Percentiles rank a stretch among this genome's conserved stretches.
Conservation (phyloP, 2,329 filamentous ascomycete genomes). For the Bipolaris bicolor region DNA sequence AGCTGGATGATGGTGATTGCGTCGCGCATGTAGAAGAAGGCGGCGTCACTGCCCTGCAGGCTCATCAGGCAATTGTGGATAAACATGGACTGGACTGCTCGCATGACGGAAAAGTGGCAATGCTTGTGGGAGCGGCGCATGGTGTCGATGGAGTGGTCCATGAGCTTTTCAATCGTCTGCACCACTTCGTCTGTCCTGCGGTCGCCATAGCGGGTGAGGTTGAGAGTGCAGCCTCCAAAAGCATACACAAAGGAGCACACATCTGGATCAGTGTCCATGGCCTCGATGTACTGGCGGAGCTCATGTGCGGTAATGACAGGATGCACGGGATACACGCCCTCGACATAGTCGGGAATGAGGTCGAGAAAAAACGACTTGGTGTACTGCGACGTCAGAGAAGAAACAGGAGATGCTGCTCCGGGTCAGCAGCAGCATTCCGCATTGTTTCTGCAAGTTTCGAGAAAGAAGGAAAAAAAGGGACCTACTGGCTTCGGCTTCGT, state of each 20-base stretch:
- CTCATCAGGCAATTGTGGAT: constrained; percentile 61
- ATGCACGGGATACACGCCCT: constrained; percentile 56
- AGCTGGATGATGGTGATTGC: constrained; percentile 51
- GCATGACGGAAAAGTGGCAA: constrained; percentile 53
- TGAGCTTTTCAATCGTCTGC: constrained; percentile 41
- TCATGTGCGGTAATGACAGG: constrained; percentile 55
- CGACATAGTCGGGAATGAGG: constrained; percentile 54
- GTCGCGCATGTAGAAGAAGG: constrained; percentile 60
- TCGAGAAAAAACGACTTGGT: constrained; percentile 48
- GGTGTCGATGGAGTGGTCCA: constrained; percentile 46
- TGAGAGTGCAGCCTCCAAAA: constrained; percentile 55
- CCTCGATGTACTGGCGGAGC: constrained; percentile 42
- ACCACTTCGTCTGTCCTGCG: constrained; percentile 41
- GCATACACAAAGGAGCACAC: constrained; percentile 53
- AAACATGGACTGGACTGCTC: constrained; percentile 60
- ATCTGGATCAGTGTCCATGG: constrained; percentile 50
- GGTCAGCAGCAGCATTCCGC: constrained; percentile 14
- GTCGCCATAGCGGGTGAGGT: constrained; percentile 48
- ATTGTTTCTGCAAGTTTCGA: not conserved
- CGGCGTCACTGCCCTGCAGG: constrained; percentile 56
- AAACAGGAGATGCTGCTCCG: constrained; percentile 23
- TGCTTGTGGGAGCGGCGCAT: constrained; percentile 49
- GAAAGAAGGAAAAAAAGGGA: not conserved
- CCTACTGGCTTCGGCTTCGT: constrained; percentile 29
- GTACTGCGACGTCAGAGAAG: constrained; percentile 28